These are phyloP conservation scores for Cryptosporidium baileyi DNA, from an alignment of 169 alveolate species.

Conservation along the genomic window DNA sequence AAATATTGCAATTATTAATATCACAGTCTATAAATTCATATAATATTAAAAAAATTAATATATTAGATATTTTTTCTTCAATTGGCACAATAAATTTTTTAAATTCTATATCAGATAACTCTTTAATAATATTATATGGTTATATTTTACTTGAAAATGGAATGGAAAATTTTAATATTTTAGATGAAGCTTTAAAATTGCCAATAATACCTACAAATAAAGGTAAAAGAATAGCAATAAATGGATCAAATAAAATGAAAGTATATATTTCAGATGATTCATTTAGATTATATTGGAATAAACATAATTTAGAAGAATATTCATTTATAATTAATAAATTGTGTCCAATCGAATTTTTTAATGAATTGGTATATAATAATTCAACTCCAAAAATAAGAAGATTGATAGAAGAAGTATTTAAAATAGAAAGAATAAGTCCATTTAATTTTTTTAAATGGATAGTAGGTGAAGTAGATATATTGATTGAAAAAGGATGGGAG, in stretches of 20 bases:
- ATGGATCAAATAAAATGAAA: not conserved
- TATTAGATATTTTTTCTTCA: not conserved
- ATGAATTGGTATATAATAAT: not conserved
- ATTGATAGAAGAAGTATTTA: not conserved
- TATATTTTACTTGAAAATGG: not conserved
- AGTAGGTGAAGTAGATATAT: not conserved
- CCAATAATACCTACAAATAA: slow-evolving; percentile 22
- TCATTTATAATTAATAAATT: slow-evolving; percentile 5
- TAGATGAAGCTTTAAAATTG: not conserved
- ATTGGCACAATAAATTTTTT: not conserved
- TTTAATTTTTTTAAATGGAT: slow-evolving; percentile 13
- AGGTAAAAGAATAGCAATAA: not conserved
- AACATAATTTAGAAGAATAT: not conserved
- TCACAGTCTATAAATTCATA: slow-evolving; percentile 15
- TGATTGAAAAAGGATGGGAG: slow-evolving; percentile 41
- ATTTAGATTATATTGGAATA: slow-evolving; percentile 2
- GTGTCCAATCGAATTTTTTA: slow-evolving; percentile 17
- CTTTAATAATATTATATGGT: not conserved
- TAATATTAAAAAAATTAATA: not conserved
- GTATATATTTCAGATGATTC: slow-evolving; percentile 21
- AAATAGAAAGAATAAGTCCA: slow-evolving; percentile 3
- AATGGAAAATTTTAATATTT: not conserved
- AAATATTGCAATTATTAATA: not conserved
- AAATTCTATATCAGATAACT: not conserved
- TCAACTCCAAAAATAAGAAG: not conserved